These are phyloP conservation scores for Pelargonium fulgidum DNA, from an alignment of 441 rosid species.

Conservation along the genomic window DNA sequence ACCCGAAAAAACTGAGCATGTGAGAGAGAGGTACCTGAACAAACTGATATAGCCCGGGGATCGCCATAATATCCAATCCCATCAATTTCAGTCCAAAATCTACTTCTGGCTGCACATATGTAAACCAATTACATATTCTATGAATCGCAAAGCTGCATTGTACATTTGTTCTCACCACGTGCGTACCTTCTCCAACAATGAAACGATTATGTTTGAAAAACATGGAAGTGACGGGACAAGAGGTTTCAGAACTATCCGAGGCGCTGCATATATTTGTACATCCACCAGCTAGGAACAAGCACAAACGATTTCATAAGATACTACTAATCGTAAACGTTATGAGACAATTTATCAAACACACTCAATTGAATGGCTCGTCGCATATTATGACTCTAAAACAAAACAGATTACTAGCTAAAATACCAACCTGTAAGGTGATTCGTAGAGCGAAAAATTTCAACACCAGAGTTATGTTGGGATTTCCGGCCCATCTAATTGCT, in stretches of 20 bases:
- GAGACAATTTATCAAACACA: neutral
- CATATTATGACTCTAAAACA: neutral
- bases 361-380: neutral
- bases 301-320: neutral
- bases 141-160: neutral
- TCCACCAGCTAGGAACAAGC: constrained; percentile 30
- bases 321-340: too few species aligned
- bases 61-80: constrained; percentile 42
- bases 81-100: constrained; percentile 42
- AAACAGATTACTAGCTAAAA: neutral
- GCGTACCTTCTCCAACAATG: constrained; percentile 55
- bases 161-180: constrained; percentile 9
- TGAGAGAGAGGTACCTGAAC: constrained; percentile 29
- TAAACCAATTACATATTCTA: neutral
- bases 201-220: constrained; percentile 24
- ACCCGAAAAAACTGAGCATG: neutral
- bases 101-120: constrained; percentile 33
- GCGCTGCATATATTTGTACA: constrained; percentile 25
- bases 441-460: constrained; percentile 23
- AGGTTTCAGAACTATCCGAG: constrained; percentile 34
- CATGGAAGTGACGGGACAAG: constrained; percentile 40
- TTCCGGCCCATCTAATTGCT: constrained; percentile 39
- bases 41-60: constrained; percentile 34
- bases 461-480: constrained; percentile 33
- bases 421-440: constrained; percentile 32